A percentile compares a stretch with the other conserved stretches of the same genome.
Evolutionary conservation across 2,329 filamentous ascomycete genomes (phyloP).

Genomic region (Fusarium poae): DNA sequence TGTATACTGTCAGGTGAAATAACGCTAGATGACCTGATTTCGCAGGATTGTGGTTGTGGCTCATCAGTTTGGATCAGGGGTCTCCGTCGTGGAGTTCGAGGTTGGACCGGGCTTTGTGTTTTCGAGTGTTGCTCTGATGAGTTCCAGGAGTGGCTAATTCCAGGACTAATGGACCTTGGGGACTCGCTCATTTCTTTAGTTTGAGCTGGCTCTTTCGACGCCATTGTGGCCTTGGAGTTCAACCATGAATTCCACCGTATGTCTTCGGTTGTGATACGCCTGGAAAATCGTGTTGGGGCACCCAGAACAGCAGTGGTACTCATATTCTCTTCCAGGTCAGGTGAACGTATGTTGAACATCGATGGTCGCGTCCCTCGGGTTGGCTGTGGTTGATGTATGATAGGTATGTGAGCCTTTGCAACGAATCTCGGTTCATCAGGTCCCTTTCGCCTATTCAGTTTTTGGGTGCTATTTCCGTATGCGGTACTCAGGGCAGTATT

Average conservation of each 20-base stretch:
- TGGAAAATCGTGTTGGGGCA: background rate
- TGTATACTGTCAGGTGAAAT: background rate
- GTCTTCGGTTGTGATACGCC: conserved; percentile 32
- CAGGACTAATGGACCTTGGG: conserved; percentile 28
- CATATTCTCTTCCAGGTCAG: conserved; percentile 19
- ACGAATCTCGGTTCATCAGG: conserved; percentile 31
- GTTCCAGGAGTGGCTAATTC: conserved; percentile 31
- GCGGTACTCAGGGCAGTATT: background rate
- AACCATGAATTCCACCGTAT: conserved; percentile 45
- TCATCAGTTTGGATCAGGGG: background rate
- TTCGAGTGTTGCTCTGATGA: conserved; percentile 22
- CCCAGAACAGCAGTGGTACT: conserved; percentile 39
- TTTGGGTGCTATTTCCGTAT: background rate
- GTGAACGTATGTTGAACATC: conserved; percentile 31
- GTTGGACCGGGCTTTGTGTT: background rate
- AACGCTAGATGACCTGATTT: background rate
- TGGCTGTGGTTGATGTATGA: conserved; percentile 50
- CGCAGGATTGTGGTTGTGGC: background rate
- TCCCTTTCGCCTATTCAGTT: background rate
- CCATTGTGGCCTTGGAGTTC: conserved; percentile 3
- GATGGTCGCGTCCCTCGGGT: conserved; percentile 17
- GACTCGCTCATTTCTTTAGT: background rate
- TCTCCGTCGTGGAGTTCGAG: background rate
- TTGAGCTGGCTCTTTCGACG: background rate
- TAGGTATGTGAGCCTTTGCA: conserved; percentile 27